phyloP scores from a whole-genome alignment of 2,329 filamentous ascomycete genomes.

The Zasmidium angulare region DNA sequence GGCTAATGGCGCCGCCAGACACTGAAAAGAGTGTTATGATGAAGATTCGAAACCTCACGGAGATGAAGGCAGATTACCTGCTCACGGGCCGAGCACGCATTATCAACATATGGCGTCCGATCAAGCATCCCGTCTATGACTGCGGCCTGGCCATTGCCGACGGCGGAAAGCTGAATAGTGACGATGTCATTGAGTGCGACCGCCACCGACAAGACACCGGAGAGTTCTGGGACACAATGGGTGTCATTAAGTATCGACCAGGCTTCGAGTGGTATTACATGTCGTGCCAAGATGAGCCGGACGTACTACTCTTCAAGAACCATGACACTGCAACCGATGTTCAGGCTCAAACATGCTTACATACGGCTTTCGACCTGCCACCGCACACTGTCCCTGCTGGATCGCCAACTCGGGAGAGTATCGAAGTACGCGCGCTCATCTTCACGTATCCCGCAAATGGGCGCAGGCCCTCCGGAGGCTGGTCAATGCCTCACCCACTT shows the following conservation, averaged over 20 bases:
- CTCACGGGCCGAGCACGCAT: conserved; percentile 11
- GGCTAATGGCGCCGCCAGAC: no score
- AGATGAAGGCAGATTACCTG: conserved; percentile 27
- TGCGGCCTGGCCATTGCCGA: conserved; percentile 30
- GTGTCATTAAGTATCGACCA: conserved; percentile 24
- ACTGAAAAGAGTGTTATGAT: conserved; percentile 28
- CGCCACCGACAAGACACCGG: conserved; percentile 21
- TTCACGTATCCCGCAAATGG: conserved; percentile 26
- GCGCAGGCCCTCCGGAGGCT: conserved; percentile 10
- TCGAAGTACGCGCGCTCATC: conserved; percentile 29
- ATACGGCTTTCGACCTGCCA: conserved; percentile 30
- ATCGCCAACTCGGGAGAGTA: conserved; percentile 27
- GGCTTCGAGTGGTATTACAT: conserved; percentile 33
- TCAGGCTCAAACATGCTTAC: conserved; percentile 21
- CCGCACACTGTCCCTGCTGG: conserved; percentile 15
- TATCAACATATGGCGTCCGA: conserved; percentile 21
- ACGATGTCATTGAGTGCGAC: conserved; percentile 22
- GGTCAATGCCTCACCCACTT: conserved; percentile 19
- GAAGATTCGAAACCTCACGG: conserved; percentile 26
- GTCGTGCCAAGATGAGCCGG: conserved; percentile 27
- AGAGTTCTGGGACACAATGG: conserved; percentile 17
- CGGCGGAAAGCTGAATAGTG: conserved; percentile 20
- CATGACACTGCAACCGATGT: conserved; percentile 19
- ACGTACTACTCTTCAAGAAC: conserved; percentile 18
- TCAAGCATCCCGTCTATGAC: conserved; percentile 16